Base-by-base conservation (phyloP, 2,329 filamentous ascomycete species). In the Phyllosticta citribraziliensis region DNA sequence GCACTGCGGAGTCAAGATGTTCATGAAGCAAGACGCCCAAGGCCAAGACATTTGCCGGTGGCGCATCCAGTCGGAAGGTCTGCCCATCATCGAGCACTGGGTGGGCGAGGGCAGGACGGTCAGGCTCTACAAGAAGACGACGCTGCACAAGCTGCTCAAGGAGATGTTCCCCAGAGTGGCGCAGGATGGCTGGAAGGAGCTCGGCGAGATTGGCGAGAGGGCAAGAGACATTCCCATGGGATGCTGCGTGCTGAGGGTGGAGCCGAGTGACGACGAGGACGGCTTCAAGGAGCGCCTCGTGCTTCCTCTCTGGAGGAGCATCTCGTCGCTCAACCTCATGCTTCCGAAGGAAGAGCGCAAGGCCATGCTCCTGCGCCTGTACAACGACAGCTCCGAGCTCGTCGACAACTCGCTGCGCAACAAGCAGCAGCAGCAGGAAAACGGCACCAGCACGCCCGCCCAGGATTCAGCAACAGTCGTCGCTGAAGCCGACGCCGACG, bases 1-100 rank as follows among this genome's bases (percentile, higher is more conserved):
- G 56, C 94, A 99, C 75, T 93, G 88, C 57, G 94, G 94, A 65
- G 92, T 99, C 35, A 96, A 96, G 78, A 97, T 97, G 91, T 99
- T 96, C 62, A 94, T 97, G 80, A 96, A 96, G 79, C 93, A 97
- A 74, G 91, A 97, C 70, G 88, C 90, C 0, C 92, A 96, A 63
- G 88, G 87, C 5, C 86, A 88, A 40, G 88, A 92, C 60, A 88
- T 94, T 35, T 96, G 92, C 78, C 84, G 88, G 62, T 99, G 94
- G 94, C 86, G 94, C 55, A 94, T 99, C 68, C 94, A 99, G 79
- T 89, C 88, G 12, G 94, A 99, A 75, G 94, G 94, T 24, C 85
- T 99, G 77, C 86, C 88, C 10, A 91, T 99, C 66, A 80, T 97
- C 40, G 89, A 96, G 70, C 89, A 90, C 25, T 97, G 95, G 82